Evolutionary conservation across 2,329 filamentous ascomycete species (phyloP).

Genomic region (Hirsutella rhossiliensis): DNA sequence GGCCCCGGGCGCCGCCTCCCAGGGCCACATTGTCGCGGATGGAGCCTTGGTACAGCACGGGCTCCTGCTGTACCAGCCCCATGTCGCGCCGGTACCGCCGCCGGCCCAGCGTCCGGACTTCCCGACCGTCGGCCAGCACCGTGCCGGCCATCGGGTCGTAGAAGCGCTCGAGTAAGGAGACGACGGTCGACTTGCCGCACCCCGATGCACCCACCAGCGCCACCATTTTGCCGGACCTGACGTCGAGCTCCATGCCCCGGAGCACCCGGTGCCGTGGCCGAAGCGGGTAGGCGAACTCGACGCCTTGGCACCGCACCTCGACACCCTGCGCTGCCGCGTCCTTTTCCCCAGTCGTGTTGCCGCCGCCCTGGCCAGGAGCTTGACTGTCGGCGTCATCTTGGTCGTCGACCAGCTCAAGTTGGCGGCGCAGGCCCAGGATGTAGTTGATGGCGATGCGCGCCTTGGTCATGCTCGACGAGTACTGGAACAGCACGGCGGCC

Average conservation of each 20-base stretch:
- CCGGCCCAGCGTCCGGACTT: conserved; percentile 17
- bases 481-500: conserved; percentile 28
- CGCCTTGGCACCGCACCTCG: conserved; percentile 33
- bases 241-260: conserved; percentile 25
- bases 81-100: conserved; percentile 20
- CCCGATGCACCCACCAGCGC: conserved; percentile 46
- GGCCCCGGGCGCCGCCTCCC: conserved; percentile 22
- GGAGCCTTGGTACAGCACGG: conserved; percentile 32
- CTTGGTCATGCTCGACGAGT: conserved; percentile 39
- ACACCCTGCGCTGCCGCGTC: conserved; percentile 12
- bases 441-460: conserved; percentile 35
- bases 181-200: conserved; percentile 48
- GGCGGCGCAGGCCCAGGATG: conserved; percentile 27
- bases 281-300: conserved; percentile 46
- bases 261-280: conserved; percentile 22
- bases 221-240: conserved; percentile 34
- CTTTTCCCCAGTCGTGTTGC: neutral
- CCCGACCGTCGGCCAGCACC: conserved; percentile 15
- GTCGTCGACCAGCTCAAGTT: conserved; percentile 18
- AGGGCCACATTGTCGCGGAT: conserved; percentile 42
- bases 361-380: neutral
- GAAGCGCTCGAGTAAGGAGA: conserved; percentile 37
- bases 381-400: too few species aligned
- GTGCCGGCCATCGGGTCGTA: conserved; percentile 22
- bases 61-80: conserved; percentile 29